Conservation (phyloP, 257 asterid species). For the Solanum sejunctum region DNA sequence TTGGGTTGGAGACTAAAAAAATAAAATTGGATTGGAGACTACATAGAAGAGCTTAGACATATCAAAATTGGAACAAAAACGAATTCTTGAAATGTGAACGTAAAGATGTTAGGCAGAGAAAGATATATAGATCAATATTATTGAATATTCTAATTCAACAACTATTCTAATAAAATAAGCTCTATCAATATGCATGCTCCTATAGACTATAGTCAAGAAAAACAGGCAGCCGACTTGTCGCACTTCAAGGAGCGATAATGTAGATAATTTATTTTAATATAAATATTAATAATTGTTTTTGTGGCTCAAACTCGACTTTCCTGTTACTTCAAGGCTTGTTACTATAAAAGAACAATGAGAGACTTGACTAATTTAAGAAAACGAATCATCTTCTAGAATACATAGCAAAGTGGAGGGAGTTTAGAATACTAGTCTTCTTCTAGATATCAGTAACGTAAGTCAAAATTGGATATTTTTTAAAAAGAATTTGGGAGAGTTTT, state of each 20-base stretch:
- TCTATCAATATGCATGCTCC: not conserved
- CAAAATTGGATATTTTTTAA: not conserved
- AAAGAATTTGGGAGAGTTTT: too few relatives aligned
- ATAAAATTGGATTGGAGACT: too few relatives aligned
- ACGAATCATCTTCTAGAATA: not conserved
- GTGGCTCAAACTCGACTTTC: not conserved
- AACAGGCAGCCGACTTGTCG: not conserved
- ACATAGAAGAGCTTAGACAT: not conserved
- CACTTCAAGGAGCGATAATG: not conserved
- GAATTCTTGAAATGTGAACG: not conserved
- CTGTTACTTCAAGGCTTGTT: rapidly evolving
- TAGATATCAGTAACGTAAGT: too few relatives aligned
- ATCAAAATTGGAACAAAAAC: not conserved
- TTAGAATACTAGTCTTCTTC: too few relatives aligned
- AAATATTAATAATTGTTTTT: rapidly evolving
- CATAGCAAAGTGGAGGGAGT: not conserved
- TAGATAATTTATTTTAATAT: too few relatives aligned
- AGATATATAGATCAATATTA: not conserved
- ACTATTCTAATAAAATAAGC: not conserved
- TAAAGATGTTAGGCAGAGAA: not conserved
- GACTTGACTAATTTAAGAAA: not conserved
- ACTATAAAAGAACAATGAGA: not conserved
- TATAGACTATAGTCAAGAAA: not conserved
- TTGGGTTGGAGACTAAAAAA: too few relatives aligned
- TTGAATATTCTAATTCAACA: not conserved